Percentiles rank a stretch among this genome's conserved stretches.
phyloP scores from a whole-genome alignment of 305 asterid species.

The Euphrasia arctica region DNA sequence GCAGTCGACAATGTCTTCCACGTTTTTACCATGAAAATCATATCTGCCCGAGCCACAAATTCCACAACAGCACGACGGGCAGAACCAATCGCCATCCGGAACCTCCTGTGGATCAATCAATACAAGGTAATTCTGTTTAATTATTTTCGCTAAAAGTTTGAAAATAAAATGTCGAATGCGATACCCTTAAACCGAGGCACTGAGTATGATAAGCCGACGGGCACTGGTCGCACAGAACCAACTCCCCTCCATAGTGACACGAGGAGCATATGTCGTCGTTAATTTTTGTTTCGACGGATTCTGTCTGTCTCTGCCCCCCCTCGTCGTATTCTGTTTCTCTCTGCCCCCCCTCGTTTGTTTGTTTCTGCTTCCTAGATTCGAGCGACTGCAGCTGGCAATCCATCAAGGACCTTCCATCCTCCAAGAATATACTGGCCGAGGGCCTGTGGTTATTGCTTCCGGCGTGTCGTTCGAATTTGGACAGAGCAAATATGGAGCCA shows the following conservation, averaged over 20 bases:
- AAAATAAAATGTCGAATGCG: not conserved
- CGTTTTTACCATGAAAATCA: conserved; percentile 22
- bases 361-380: conserved; percentile 1
- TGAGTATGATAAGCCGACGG: conserved; percentile 80
- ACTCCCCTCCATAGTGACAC: conserved; percentile 80
- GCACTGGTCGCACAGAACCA: conserved; percentile 77
- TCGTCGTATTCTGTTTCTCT: too few relatives aligned
- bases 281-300: not conserved
- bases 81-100: conserved; percentile 93
- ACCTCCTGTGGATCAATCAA: conserved; percentile 48
- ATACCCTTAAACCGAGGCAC: conserved; percentile 78
- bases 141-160: too few relatives aligned
- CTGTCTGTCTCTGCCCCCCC: too few relatives aligned
- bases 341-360: not conserved
- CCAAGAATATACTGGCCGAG: conserved; percentile 58
- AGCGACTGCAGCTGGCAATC: conserved; percentile 55
- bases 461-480: conserved; percentile 69
- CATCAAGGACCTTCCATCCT: conserved; percentile 68
- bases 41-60: conserved; percentile 49
- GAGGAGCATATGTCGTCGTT: conserved; percentile 73
- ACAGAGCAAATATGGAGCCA: conserved; percentile 40
- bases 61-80: conserved; percentile 84
- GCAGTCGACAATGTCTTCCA: conserved; percentile 23
- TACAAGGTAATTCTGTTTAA: too few relatives aligned
- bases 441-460: conserved; percentile 60